A percentile compares a stretch with the other conserved stretches of the same genome.
These are phyloP conservation scores for Lactifluus subvellereus DNA, from an alignment of 768 basidiomycete genomes.

Conservation along the genomic window DNA sequence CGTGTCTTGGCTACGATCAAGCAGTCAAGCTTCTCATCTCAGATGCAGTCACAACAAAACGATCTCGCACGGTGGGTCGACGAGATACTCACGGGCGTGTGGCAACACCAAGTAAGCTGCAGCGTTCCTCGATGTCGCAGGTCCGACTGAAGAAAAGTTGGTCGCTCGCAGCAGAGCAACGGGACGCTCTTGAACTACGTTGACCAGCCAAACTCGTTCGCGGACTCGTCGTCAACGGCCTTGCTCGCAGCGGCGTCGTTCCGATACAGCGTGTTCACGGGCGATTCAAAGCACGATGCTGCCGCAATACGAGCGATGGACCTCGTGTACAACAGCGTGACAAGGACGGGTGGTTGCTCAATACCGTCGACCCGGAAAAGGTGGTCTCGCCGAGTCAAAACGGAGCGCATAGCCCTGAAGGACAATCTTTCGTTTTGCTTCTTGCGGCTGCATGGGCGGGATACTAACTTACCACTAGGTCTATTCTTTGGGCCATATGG, in stretches of 20 bases:
- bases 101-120: slow-evolving; percentile 39
- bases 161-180: slow-evolving; percentile 32
- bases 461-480: not conserved
- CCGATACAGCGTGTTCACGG: slow-evolving; percentile 43
- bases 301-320: slow-evolving; percentile 38
- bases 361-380: slow-evolving; percentile 16
- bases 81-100: slow-evolving; percentile 43
- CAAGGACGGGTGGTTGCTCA: slow-evolving; percentile 26
- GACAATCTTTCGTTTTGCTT: slow-evolving; percentile 24
- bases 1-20: slow-evolving; percentile 52
- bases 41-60: slow-evolving; percentile 36
- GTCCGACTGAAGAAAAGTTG: not conserved
- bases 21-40: slow-evolving; percentile 36
- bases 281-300: slow-evolving; percentile 34
- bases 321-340: slow-evolving; percentile 37
- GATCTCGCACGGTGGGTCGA: slow-evolving; percentile 49
- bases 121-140: not conserved
- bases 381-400: not conserved
- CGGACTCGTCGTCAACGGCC: slow-evolving; percentile 51
- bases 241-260: slow-evolving; percentile 53
- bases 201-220: slow-evolving; percentile 44
- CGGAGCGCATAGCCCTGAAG: slow-evolving; percentile 21
- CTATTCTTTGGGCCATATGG: not conserved
- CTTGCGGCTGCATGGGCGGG: slow-evolving; percentile 22
- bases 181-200: slow-evolving; percentile 51